Evolutionary conservation across 345 rosid genomes (phyloP), one percentile per base, ranked within the genome.

Genomic region (Syzygium aqueum): DNA sequence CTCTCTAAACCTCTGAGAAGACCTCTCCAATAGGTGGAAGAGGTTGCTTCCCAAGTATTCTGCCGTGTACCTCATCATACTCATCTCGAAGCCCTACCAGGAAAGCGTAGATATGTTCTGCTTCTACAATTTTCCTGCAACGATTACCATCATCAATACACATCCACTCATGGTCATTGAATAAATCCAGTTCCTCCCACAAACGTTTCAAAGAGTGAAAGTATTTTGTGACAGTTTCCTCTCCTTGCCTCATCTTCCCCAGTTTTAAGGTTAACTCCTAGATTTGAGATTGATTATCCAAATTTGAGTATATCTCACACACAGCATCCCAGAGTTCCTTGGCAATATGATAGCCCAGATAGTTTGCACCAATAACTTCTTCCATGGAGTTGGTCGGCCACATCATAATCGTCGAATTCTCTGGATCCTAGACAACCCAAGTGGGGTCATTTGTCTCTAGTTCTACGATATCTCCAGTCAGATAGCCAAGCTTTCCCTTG

Each of bases 391-490:
- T 15, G 22, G 3, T 65, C 0, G 16, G 9, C 40, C 22, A 28
- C 0, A 1, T 65, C 77, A 28, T 65, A 65, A 28, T 65, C 1
- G 0, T 0, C 16, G 3, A 28, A 28, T 65, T 65, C 3, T 28
- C 21, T 5, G 0, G 11, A 63, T 63, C 77, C 21, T 1, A 63
- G 0, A 65, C 0, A 28, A 5, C 77, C 40, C 3, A 28, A 0
- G 40, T 28, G 11, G 40, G 22, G 11, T 65, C 77, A 28, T 28
- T 15, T 28, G 2, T 8, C 9, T 8, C 2, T 15, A 3, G 40
- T 65, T 65, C 0, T 8, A 0, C 7, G 0, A 6, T 25, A n/a
- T 85, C 22, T 27, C 52, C 2, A 7, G 4, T 85, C 12, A 85
- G 0, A 12, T 85, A 40, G 12, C 12, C 52, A 85, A 56, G 56